Base-by-base conservation (phyloP, 352 stramenopile genomes). In the Phytophthora brassicae region DNA sequence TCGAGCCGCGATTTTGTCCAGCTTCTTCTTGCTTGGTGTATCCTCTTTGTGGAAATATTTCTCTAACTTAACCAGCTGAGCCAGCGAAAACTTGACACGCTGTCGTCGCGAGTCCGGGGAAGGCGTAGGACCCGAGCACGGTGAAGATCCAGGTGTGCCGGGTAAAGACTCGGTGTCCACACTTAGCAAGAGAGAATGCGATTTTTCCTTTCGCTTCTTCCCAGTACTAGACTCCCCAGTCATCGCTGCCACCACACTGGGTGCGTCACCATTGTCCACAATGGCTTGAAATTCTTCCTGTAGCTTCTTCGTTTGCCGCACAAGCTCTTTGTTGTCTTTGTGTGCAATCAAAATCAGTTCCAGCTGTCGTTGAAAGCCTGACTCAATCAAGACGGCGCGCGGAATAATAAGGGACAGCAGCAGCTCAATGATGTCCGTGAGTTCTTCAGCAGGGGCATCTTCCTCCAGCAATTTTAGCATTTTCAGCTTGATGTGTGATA, bases 271-370 rank as follows among this genome's bases (percentile, higher is more conserved):
- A 56, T 69, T 77, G 38, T 89, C 80, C 45, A 89, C 74, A 55
- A 92, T 87, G n/a, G 64, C 72, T 45, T 88, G 80, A 64, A 91
- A 92, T 39, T 91, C 81, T 42, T 95, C 86, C 50, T 88, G 66
- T 20, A 95, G 61, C 46, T 88, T 88, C 53, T 82, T 91, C 12
- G 86, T 91, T 48, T 92, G 81, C 33, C 84, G 83, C 24, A 93
- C 81, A 38, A 95, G 70, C 51, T 95, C 86, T 66, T 92, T 92
- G 77, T 93, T 92, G 66, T 95, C 84, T 41, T 92, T 89, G 59
- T 93, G 81, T 11, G 84, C 82, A 47, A 92, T 88, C 20, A 90
- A 52, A 31, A 92, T 71, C 26, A 93, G 72, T 44, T 90, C 79
- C 29, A 95, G 60, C 61, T 95, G 86, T 14, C 75, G 75, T 57